These are phyloP conservation scores for Diaporthe nobilis DNA, from an alignment of 2,329 filamentous ascomycete species.

Conservation along the genomic window DNA sequence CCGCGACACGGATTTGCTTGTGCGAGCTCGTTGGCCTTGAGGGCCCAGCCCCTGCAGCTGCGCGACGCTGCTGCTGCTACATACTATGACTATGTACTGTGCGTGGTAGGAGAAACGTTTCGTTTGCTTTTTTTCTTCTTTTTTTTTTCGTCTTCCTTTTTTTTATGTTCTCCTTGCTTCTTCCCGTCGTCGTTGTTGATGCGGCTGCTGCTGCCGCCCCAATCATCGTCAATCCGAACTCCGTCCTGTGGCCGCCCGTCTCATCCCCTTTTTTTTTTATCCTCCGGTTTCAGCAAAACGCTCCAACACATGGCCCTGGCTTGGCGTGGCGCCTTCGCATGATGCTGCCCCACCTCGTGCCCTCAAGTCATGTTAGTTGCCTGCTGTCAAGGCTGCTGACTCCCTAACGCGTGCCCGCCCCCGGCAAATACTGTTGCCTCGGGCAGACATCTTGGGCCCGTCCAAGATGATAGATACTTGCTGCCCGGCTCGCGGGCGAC, in stretches of 20 bases:
- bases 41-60: slow-evolving; percentile 32
- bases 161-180: not conserved
- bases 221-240: slow-evolving; percentile 21
- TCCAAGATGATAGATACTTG: slow-evolving; percentile 13
- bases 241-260: slow-evolving; percentile 15
- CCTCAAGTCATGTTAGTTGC: slow-evolving; percentile 28
- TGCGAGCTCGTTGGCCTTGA: slow-evolving; percentile 26
- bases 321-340: slow-evolving; percentile 36
- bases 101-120: slow-evolving; percentile 9
- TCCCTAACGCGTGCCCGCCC: slow-evolving; percentile 24
- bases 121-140: not conserved
- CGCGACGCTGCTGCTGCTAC: not conserved
- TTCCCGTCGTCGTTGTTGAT: not conserved
- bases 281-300: slow-evolving; percentile 31
- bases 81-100: not conserved
- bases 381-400: slow-evolving; percentile 9
- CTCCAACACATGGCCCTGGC: slow-evolving; percentile 33
- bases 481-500: slow-evolving; percentile 11
- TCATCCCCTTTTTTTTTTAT: slow-evolving; percentile 24
- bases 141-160: not conserved
- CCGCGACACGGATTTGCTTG: slow-evolving; percentile 33
- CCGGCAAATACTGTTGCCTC: slow-evolving; percentile 25
- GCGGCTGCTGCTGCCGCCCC: not conserved
- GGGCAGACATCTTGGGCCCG: slow-evolving; percentile 24
- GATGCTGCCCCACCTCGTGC: slow-evolving; percentile 27